Percentiles rank a stretch among this genome's conserved stretches.
These are phyloP conservation scores for Hyphopichia burtonii DNA, from an alignment of 1,139 yeast species.

Conservation along the genomic window DNA sequence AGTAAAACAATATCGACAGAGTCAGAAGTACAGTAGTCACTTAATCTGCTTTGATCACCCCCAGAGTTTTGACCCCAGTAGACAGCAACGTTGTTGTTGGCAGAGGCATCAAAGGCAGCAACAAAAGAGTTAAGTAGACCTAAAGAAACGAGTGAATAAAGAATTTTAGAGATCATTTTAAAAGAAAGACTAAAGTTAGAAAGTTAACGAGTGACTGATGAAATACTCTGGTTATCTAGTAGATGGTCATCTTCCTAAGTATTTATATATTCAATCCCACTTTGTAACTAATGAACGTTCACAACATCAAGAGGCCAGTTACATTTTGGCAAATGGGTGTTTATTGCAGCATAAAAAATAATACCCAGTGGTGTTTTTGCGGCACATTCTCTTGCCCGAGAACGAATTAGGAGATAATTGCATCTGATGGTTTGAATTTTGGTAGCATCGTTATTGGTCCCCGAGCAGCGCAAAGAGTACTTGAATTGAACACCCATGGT, in stretches of 20 bases:
- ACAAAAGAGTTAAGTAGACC: constrained; percentile 3
- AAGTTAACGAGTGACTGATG: not conserved
- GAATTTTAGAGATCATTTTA: constrained; percentile 1
- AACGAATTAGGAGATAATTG: too few species aligned
- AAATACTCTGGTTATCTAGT: too few species aligned
- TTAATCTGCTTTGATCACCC: constrained; percentile 59
- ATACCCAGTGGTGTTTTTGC: too few species aligned
- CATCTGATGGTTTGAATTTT: too few species aligned
- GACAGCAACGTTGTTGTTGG: constrained; percentile 45
- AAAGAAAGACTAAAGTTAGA: constrained; percentile 3
- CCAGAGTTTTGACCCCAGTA: constrained; percentile 91
- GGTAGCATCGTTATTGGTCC: too few species aligned
- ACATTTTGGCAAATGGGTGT: not conserved
- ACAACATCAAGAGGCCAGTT: not conserved
- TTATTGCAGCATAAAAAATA: too few species aligned
- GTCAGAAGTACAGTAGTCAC: constrained; percentile 62
- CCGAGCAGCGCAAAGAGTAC: too few species aligned
- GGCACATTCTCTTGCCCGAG: too few species aligned
- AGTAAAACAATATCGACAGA: constrained; percentile 67
- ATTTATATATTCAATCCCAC: too few species aligned
- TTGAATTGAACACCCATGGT: too few species aligned
- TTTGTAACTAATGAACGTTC: too few species aligned
- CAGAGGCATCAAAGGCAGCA: constrained; percentile 11
- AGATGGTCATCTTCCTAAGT: too few species aligned
- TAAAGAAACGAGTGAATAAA: not conserved